These are phyloP conservation scores for Tolypocladium tropicale DNA, from an alignment of 2,329 filamentous ascomycete species.

Conservation along the genomic window DNA sequence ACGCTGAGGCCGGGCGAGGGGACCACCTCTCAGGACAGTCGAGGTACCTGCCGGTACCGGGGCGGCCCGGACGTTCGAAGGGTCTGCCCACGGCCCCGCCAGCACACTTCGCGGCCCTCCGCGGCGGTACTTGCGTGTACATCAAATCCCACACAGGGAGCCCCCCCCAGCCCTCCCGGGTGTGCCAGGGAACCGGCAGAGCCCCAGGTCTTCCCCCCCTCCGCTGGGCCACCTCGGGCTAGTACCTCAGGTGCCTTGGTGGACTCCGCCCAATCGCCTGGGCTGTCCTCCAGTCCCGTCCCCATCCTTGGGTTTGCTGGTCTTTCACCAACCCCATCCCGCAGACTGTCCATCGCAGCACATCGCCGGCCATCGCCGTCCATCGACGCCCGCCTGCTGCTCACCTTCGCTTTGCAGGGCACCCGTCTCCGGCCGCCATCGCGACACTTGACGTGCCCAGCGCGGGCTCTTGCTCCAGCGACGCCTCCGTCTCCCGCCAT, in stretches of 20 bases:
- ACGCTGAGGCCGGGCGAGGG: too few species aligned
- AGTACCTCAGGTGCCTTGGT: neutral
- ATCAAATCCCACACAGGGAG: too few species aligned
- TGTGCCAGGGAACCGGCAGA: neutral
- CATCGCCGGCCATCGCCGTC: neutral
- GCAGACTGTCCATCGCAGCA: neutral
- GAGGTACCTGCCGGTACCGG: neutral
- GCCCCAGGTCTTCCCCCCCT: neutral
- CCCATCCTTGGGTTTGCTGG: neutral
- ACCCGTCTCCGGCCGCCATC: neutral
- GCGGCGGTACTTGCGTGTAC: too few species aligned
- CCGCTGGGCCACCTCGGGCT: neutral
- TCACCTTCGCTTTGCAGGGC: neutral
- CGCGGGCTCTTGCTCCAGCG: conserved; percentile 6
- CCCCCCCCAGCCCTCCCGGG: too few species aligned
- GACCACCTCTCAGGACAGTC: too few species aligned
- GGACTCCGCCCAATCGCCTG: neutral
- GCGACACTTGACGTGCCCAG: conserved; percentile 3
- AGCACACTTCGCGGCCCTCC: too few species aligned
- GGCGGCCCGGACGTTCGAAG: too few species aligned
- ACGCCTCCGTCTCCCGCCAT: conserved; percentile 10
- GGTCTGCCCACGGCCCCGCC: too few species aligned
- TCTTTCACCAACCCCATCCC: neutral
- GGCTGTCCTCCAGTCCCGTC: neutral
- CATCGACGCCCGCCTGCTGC: neutral